phyloP scores from a whole-genome alignment of 148 eudicot genomes.

The Mesembryanthemum crystallinum region DNA sequence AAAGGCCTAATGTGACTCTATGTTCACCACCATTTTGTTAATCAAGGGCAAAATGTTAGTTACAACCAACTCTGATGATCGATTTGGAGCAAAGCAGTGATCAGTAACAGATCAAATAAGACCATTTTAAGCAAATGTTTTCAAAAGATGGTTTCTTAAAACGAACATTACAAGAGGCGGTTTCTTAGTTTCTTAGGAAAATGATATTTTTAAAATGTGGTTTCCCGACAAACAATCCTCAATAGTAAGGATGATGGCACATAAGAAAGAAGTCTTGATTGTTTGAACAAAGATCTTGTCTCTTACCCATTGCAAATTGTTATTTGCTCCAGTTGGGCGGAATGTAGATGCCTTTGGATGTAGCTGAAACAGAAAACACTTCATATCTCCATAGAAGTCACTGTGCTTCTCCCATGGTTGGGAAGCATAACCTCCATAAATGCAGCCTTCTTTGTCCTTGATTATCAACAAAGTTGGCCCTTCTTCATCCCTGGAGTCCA shows the following conservation, averaged over 20 bases:
- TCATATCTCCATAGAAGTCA: conserved; percentile 91
- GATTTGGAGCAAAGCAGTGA: too few species aligned
- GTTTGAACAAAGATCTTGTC: background rate
- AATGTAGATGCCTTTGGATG: conserved; percentile 69
- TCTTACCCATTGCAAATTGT: conserved; percentile 87
- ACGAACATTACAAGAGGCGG: too few species aligned
- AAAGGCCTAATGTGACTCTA: too few species aligned
- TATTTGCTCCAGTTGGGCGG: conserved; percentile 88
- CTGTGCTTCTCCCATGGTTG: conserved; percentile 91
- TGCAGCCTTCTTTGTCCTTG: conserved; percentile 79
- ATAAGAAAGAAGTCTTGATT: background rate
- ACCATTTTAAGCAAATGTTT: too few species aligned
- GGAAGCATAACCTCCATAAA: conserved; percentile 94
- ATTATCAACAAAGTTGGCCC: conserved; percentile 79
- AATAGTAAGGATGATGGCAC: background rate
- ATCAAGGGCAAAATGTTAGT: too few species aligned
- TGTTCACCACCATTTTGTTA: too few species aligned
- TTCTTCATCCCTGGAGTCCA: conserved; percentile 55
- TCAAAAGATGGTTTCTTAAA: too few species aligned
- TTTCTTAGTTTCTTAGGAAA: too few species aligned
- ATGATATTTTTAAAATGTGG: too few species aligned
- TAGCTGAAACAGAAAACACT: conserved; percentile 80
- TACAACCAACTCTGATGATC: too few species aligned
- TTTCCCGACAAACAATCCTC: too few species aligned
- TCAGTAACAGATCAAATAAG: too few species aligned